A percentile compares a stretch with the other conserved stretches of the same genome.
phyloP scores from a whole-genome alignment of 805 yeast species.

The Candida coquimbonensis region DNA sequence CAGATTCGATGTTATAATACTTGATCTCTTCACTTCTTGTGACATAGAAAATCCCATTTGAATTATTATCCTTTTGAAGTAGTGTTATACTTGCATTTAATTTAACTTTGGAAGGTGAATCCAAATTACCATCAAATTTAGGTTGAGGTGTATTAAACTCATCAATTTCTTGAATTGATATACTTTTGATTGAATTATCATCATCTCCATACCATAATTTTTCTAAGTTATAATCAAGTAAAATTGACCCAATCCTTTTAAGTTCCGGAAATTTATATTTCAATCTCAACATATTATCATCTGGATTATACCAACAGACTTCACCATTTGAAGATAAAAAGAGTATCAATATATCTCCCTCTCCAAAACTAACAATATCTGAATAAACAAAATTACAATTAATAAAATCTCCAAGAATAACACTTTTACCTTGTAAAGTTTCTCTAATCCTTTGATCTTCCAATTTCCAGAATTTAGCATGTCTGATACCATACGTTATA shows the following conservation, averaged over 20 bases:
- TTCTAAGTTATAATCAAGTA: constrained; percentile 12
- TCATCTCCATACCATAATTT: constrained; percentile 27
- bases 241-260: constrained; percentile 14
- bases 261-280: constrained; percentile 9
- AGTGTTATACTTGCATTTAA: constrained; percentile 16
- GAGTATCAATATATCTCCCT: constrained; percentile 15
- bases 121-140: constrained; percentile 26
- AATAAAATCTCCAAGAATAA: constrained; percentile 42
- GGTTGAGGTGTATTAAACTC: constrained; percentile 18
- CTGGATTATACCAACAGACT: constrained; percentile 14
- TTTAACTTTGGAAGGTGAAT: constrained; percentile 23
- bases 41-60: constrained; percentile 26
- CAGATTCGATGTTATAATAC: constrained; percentile 19
- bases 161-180: constrained; percentile 20
- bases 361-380: constrained; percentile 19
- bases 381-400: constrained; percentile 41
- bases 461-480: constrained; percentile 55
- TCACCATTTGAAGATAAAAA: constrained; percentile 23
- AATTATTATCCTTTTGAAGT: constrained; percentile 19
- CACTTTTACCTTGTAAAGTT: constrained; percentile 53
- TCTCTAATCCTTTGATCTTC: constrained; percentile 21
- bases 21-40: constrained; percentile 32
- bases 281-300: constrained; percentile 10
- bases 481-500: constrained; percentile 54
- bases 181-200: constrained; percentile 1